Percentiles rank a stretch among this genome's conserved stretches.
phyloP scores from a whole-genome alignment of 805 yeast genomes.

The Barnettozyma vustinii region DNA sequence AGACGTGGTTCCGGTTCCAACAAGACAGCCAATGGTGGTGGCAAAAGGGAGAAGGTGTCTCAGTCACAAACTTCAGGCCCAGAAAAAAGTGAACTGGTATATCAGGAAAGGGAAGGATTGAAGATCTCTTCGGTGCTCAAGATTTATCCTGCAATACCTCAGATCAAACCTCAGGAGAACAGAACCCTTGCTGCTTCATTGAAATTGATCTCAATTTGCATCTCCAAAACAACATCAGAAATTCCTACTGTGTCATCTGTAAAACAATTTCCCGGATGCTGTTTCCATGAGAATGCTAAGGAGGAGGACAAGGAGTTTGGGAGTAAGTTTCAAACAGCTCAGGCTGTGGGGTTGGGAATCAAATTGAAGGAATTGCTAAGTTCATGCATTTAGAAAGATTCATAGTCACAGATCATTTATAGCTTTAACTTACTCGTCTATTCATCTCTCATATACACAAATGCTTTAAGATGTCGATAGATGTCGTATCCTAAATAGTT shows the following conservation, averaged over 20 bases:
- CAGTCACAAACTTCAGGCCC: not conserved
- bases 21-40: not conserved
- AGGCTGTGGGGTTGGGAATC: constrained; percentile 11
- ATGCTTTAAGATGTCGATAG: too few relatives aligned
- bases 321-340: constrained; percentile 3
- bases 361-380: constrained; percentile 8
- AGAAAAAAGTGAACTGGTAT: too few relatives aligned
- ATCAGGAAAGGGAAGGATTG: not conserved
- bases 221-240: not conserved
- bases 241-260: not conserved
- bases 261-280: constrained; percentile 4
- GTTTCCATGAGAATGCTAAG: not conserved
- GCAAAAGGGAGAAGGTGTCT: not conserved
- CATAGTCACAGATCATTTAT: too few relatives aligned
- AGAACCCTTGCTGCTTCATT: not conserved
- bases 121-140: not conserved
- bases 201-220: not conserved
- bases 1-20: not conserved
- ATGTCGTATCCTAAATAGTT: too few relatives aligned
- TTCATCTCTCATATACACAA: too few relatives aligned
- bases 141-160: not conserved
- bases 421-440: not conserved
- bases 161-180: not conserved
- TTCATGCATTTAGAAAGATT: not conserved
- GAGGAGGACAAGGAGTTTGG: not conserved